Evolutionary conservation across 1,139 yeast genomes (phyloP).

Genomic region (Keqinozyma sinolaborantium): DNA sequence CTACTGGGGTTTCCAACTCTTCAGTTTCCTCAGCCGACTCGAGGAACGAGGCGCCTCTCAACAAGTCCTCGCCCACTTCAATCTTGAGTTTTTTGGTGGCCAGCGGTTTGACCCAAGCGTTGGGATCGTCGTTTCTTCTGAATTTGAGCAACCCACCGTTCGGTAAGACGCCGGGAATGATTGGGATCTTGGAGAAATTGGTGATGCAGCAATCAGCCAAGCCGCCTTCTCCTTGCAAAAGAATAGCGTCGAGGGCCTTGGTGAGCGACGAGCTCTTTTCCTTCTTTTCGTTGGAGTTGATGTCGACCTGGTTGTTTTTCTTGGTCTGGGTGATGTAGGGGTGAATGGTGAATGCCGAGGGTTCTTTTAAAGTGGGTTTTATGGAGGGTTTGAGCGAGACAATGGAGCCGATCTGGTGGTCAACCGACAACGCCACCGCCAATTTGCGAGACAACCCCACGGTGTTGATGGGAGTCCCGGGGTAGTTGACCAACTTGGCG

Average conservation of each 20-base stretch:
- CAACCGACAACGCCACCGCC: conserved; percentile 57
- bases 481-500: conserved; percentile 48
- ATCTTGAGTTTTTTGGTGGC: conserved; percentile 27
- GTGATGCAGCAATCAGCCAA: conserved; percentile 36
- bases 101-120: conserved; percentile 43
- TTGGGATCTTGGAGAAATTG: conserved; percentile 48
- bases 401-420: conserved; percentile 49
- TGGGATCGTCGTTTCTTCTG: conserved; percentile 39
- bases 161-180: conserved; percentile 45
- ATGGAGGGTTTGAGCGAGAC: conserved; percentile 51
- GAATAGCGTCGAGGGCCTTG: conserved; percentile 6
- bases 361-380: conserved; percentile 34
- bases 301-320: conserved; percentile 22
- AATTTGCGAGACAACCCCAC: conserved; percentile 57
- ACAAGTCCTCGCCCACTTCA: conserved; percentile 52
- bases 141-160: conserved; percentile 62
- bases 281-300: conserved; percentile 25
- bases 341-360: conserved; percentile 46
- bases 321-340: conserved; percentile 51
- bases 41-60: conserved; percentile 49
- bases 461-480: conserved; percentile 36
- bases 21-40: conserved; percentile 15
- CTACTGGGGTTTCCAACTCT: conserved; percentile 41
- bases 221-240: conserved; percentile 12
- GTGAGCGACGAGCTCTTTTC: conserved; percentile 20